Conservation (phyloP, 805 yeast species). For the Cyberlindnera xylosilytica region DNA sequence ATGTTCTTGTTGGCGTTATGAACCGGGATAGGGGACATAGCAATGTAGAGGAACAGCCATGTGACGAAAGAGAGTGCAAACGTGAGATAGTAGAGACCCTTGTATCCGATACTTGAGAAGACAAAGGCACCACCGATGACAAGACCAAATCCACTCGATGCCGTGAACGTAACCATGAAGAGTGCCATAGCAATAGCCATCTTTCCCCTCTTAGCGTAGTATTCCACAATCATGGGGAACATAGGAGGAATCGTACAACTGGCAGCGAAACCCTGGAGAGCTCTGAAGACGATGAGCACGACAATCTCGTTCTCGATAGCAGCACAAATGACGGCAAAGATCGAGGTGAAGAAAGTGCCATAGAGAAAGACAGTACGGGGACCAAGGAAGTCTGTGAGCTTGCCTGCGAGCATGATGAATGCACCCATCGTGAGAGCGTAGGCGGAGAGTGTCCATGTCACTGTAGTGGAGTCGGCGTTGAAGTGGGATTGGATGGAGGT, state of each 20-base stretch:
- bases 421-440: constrained; percentile 42
- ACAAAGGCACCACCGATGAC: constrained; percentile 45
- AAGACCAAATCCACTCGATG: constrained; percentile 36
- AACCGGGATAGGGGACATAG: constrained; percentile 13
- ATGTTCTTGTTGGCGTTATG: constrained; percentile 3
- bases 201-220: constrained; percentile 27
- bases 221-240: constrained; percentile 31
- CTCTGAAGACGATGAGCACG: constrained; percentile 40
- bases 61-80: constrained; percentile 31
- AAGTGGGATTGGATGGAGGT: constrained; percentile 3
- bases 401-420: constrained; percentile 41
- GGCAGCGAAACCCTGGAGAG: constrained; percentile 43
- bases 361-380: constrained; percentile 26
- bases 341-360: constrained; percentile 24
- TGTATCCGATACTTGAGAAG: constrained; percentile 35
- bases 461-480: constrained; percentile 27
- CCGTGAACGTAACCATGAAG: constrained; percentile 27
- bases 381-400: constrained; percentile 39
- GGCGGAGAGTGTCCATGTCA: constrained; percentile 39
- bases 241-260: constrained; percentile 38
- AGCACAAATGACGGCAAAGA: constrained; percentile 35
- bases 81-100: constrained; percentile 36
- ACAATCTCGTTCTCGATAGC: constrained; percentile 31
- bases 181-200: constrained; percentile 27
- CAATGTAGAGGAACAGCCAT: constrained; percentile 26